Evolutionary conservation across 768 basidiomycete genomes (phyloP).

Genomic region (Phanerochaete sordida): DNA sequence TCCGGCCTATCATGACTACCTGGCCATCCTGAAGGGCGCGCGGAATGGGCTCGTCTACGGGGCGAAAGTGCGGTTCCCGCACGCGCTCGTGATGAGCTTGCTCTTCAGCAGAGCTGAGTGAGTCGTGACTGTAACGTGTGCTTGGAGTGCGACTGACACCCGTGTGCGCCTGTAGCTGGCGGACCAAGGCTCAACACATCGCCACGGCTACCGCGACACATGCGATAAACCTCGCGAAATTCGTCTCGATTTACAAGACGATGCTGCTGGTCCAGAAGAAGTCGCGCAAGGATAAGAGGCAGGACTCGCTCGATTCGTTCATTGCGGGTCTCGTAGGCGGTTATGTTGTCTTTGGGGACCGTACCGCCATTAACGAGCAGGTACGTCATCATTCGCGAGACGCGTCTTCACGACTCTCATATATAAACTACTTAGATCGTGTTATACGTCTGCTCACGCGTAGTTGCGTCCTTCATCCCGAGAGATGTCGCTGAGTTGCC

Average conservation of each 20-base stretch:
- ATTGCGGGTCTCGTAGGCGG: constrained; percentile 92
- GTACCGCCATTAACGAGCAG: constrained; percentile 90
- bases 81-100: constrained; percentile 95
- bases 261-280: constrained; percentile 80
- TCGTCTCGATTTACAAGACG: constrained; percentile 82
- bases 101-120: constrained; percentile 91
- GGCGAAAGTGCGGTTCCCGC: constrained; percentile 89
- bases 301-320: constrained; percentile 80
- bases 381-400: constrained; percentile 37
- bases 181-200: constrained; percentile 61
- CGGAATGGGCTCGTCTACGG: constrained; percentile 89
- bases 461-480: constrained; percentile 88
- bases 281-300: constrained; percentile 78
- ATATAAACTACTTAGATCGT: constrained; percentile 65
- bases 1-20: constrained; percentile 84
- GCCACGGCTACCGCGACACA: constrained; percentile 87
- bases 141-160: not conserved
- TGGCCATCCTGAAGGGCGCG: constrained; percentile 92
- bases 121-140: constrained; percentile 32
- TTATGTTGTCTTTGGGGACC: constrained; percentile 82
- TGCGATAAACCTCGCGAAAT: constrained; percentile 88
- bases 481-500: constrained; percentile 42
- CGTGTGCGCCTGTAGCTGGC: constrained; percentile 50
- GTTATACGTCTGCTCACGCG: constrained; percentile 91
- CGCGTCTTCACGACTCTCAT: not conserved